Evolutionary conservation across 2,329 filamentous ascomycete species (phyloP).

Genomic region (Cladosporium sp.): DNA sequence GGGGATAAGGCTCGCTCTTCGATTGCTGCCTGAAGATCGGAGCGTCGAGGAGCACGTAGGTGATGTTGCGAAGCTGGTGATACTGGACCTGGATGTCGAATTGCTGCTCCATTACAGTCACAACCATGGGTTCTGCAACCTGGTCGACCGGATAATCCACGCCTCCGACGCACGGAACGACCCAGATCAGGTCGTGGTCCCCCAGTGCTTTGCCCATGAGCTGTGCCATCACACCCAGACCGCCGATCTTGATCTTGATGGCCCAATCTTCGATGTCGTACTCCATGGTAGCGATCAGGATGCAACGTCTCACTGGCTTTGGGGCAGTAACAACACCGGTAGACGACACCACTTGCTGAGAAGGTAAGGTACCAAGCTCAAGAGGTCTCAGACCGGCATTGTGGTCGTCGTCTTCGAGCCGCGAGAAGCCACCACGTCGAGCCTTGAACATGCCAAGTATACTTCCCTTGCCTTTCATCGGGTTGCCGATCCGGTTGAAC

Average conservation of each 20-base stretch:
- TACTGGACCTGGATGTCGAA: slow-evolving; percentile 63
- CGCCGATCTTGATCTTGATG: slow-evolving; percentile 69
- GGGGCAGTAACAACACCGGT: slow-evolving; percentile 19
- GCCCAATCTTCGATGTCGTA: slow-evolving; percentile 68
- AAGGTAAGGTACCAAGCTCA: not conserved
- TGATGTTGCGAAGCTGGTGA: slow-evolving; percentile 61
- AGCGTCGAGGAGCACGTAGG: slow-evolving; percentile 63
- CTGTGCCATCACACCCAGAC: slow-evolving; percentile 66
- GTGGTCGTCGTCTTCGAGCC: slow-evolving; percentile 13
- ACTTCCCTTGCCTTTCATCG: slow-evolving; percentile 41
- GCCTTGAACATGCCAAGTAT: not conserved
- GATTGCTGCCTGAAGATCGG: slow-evolving; percentile 63
- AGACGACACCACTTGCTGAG: slow-evolving; percentile 17
- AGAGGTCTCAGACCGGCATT: not conserved
- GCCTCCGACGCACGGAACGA: slow-evolving; percentile 53
- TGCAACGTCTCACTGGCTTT: slow-evolving; percentile 41
- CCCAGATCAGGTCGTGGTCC: slow-evolving; percentile 61
- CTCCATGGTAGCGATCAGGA: slow-evolving; percentile 67
- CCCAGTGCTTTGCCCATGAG: slow-evolving; percentile 63
- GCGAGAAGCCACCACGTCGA: slow-evolving; percentile 13
- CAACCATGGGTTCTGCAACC: slow-evolving; percentile 56
- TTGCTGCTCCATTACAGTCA: slow-evolving; percentile 56
- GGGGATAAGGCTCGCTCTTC: slow-evolving; percentile 61
- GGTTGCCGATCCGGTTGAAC: slow-evolving; percentile 55
- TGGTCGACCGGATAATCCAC: slow-evolving; percentile 60